Base-by-base conservation (phyloP, 495 filamentous ascomycete species). In the Penicillium simplicissimum region DNA sequence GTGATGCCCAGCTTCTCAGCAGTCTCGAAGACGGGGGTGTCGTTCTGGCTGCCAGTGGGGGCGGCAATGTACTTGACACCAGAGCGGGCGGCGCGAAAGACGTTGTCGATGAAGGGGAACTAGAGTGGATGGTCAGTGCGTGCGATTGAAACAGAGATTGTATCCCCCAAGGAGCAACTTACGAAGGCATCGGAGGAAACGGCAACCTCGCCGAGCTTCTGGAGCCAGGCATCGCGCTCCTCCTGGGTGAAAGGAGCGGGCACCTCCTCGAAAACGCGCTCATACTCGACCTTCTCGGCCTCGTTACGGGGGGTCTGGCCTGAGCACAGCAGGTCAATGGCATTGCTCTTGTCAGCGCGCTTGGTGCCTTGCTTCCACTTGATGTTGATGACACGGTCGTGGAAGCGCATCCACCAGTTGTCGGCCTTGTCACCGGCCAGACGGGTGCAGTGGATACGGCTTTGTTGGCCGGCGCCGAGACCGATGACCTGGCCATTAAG, bases 351-450 rank as follows among this genome's bases (percentile, higher is more conserved):
- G 73, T 98, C 94, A 38, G 95, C 84, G 43, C 96, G 86, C 85
- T 97, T 98, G 67, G 89, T 90, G 56, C 95, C 94, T 76, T 94
- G 92, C 85, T 96, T 97, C 90, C 90, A 98, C 80, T 94, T 92
- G 75, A 98, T 86, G 70, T 82, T 82, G 35, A 97, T 81, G 8
- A 93, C 87, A 37, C 90, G 89, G 54, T 91, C 88, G 80, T 96
- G 90, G 85, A 97, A 97, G 67, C 95, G 88, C 79, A 98, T 88
- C 95, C 95, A 98, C 95, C 95, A 98, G 82, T 94, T 96, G 76
- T 98, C 95, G 52, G 93, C 91, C 82, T 98, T 98, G 80, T 97
- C 95, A 63, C 96, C 95, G n/a, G 95, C 95, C 43, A 98, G 85
- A 62, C 95, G 88, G 28, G 95, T 98, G 83, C 96, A 98, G 83